Conservation (phyloP, 345 rosid species). For the Combretum micranthum region DNA sequence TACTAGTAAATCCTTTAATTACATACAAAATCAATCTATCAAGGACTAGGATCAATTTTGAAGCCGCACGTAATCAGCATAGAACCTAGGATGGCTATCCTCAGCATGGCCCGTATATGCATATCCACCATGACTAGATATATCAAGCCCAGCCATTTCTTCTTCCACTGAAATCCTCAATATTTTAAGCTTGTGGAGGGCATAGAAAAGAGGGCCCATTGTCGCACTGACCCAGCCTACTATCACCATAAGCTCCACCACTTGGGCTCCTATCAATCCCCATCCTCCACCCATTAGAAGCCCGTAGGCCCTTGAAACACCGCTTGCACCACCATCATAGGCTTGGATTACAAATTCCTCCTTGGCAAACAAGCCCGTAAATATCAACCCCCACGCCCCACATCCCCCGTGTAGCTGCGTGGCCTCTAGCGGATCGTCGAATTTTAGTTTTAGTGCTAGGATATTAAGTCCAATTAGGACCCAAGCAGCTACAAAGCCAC, state of each 20-base stretch:
- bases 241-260: slow-evolving; percentile 34
- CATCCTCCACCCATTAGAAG: slow-evolving; percentile 57
- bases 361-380: slow-evolving; percentile 54
- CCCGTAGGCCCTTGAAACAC: slow-evolving; percentile 38
- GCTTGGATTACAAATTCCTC: slow-evolving; percentile 50
- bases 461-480: slow-evolving; percentile 48
- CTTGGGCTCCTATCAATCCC: slow-evolving; percentile 44
- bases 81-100: slow-evolving; percentile 27
- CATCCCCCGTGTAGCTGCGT: slow-evolving; percentile 61
- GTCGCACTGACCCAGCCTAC: slow-evolving; percentile 39
- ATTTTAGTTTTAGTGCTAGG: slow-evolving; percentile 25
- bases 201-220: slow-evolving; percentile 54
- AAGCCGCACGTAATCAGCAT: slow-evolving; percentile 25
- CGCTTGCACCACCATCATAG: slow-evolving; percentile 32
- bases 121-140: slow-evolving; percentile 54
- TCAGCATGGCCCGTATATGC: slow-evolving; percentile 35
- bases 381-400: slow-evolving; percentile 57
- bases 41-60: slow-evolving; percentile 14
- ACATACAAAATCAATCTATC: no score
- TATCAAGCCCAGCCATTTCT: slow-evolving; percentile 49
- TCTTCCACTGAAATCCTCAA: slow-evolving; percentile 41
- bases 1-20: no score
- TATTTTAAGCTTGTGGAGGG: slow-evolving; percentile 33
- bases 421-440: slow-evolving; percentile 60
- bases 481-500: slow-evolving; percentile 43